These are phyloP conservation scores for Senecio squalidus DNA, from an alignment of 140 eudicot species.

Conservation along the genomic window DNA sequence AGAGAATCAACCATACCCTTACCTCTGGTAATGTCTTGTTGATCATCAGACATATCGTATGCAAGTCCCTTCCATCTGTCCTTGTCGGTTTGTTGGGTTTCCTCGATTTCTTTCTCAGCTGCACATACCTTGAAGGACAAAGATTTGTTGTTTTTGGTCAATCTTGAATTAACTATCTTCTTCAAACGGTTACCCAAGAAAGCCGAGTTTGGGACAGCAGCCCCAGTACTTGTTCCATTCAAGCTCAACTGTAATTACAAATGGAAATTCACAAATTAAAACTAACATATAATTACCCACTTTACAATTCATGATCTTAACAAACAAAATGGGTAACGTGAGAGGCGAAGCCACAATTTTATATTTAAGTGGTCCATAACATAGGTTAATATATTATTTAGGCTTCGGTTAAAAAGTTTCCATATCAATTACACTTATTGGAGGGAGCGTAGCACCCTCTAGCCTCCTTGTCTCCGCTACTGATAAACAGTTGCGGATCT, in stretches of 20 bases:
- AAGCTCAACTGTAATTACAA: slow-evolving; percentile 47
- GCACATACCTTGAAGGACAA: slow-evolving; percentile 44
- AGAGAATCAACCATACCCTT: slow-evolving; percentile 86
- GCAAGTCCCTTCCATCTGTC: slow-evolving; percentile 87
- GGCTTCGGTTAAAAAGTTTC: too few relatives aligned
- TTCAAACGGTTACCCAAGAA: slow-evolving; percentile 74
- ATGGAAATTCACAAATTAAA: neutral
- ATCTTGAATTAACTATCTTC: slow-evolving; percentile 43
- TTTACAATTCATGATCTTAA: neutral
- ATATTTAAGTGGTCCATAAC: too few relatives aligned
- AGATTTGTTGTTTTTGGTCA: slow-evolving; percentile 24
- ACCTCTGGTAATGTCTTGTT: slow-evolving; percentile 86
- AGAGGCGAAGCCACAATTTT: too few relatives aligned
- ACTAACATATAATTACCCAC: neutral
- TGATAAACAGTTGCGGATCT: too few relatives aligned
- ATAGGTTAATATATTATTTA: too few relatives aligned
- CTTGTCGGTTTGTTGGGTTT: slow-evolving; percentile 48
- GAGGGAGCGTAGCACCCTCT: too few relatives aligned
- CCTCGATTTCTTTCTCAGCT: slow-evolving; percentile 40
- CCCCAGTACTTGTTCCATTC: slow-evolving; percentile 50
- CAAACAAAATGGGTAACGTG: too few relatives aligned
- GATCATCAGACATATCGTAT: slow-evolving; percentile 72
- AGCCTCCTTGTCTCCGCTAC: too few relatives aligned
- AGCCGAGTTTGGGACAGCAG: slow-evolving; percentile 55
- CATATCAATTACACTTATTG: too few relatives aligned